Evolutionary conservation across 176 grass and related monocot species (phyloP), one percentile per base, ranked within the genome.

Genomic region (Urochloa ruziziensis): DNA sequence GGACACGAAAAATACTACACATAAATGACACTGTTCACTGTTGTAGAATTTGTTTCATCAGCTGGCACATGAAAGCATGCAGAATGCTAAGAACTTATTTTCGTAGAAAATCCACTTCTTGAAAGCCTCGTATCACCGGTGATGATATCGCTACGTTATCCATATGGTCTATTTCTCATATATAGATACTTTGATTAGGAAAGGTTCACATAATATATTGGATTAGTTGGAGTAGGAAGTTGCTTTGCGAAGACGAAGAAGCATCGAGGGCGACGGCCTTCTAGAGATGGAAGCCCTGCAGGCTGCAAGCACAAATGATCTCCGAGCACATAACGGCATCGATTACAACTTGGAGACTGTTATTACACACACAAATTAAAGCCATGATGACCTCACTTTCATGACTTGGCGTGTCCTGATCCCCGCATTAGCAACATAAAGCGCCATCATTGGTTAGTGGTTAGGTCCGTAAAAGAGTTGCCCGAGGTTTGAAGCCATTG

Each of bases 151-250:
- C 17, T 33, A 21, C 10, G 42, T 63, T 42, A 63, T 57, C 12
- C 39, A 70, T n/a, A 70, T 17, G 67, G 23, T 12, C 2, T 21
- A 16, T 88, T 29, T 37, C 7, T 74, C 7, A 27, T 3, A 48
- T 16, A 48, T 43, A 52, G 5, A 4, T 7, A 12, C 47, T 10
- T 24, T 47, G n/a, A 51, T 34, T 12, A 15, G 35, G 16, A 76
- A 60, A 77, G 16, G 34, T 59, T 60, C 13, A 60, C 53, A 61
- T 40, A 77, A 43, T n/a, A 43, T 44, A 81, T 4, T 74, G 54
- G 71, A 17, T 85, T 89, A 81, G 76, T 75, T 85, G 62, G 82
- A 51, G 82, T 89, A 89, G 87, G 82, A 89, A 89, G 62, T 62
- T 85, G 42, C 62, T 75, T 81, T 89, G 61, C 28, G 34, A n/a